Evolutionary conservation across 2,329 filamentous ascomycete species (phyloP).

Genomic region (Fusarium denticulatum): DNA sequence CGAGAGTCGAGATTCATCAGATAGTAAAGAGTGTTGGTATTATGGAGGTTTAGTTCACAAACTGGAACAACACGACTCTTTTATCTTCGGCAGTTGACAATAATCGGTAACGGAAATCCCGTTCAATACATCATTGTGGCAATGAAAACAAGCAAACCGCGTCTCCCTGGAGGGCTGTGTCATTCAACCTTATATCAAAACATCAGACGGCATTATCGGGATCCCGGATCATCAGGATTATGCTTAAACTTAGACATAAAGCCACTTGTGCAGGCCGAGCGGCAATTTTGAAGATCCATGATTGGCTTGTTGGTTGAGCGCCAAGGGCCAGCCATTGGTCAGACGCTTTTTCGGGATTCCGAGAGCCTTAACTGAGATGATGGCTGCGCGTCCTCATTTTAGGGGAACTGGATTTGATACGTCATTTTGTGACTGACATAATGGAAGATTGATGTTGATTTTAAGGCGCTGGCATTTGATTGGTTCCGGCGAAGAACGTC

Average conservation of each 20-base stretch:
- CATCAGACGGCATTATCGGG: not conserved
- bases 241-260: constrained; percentile 1
- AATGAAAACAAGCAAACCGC: not conserved
- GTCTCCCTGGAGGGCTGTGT: not conserved
- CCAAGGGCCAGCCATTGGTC: not conserved
- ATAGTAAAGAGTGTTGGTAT: not conserved
- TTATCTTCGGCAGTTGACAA: not conserved
- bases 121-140: not conserved
- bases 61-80: rapidly evolving
- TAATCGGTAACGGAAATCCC: not conserved
- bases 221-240: not conserved
- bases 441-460: rapidly evolving
- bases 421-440: not conserved
- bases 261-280: not conserved
- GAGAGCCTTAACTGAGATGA: not conserved
- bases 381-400: not conserved
- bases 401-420: not conserved
- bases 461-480: rapidly evolving
- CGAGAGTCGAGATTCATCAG: rapidly evolving
- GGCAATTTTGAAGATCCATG: not conserved
- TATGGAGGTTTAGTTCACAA: not conserved
- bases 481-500: rapidly evolving
- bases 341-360: not conserved
- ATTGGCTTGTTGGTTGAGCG: not conserved
- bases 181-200: not conserved